Conservation (phyloP, 176 grass and related monocot species). For the Zizania latifolia region DNA sequence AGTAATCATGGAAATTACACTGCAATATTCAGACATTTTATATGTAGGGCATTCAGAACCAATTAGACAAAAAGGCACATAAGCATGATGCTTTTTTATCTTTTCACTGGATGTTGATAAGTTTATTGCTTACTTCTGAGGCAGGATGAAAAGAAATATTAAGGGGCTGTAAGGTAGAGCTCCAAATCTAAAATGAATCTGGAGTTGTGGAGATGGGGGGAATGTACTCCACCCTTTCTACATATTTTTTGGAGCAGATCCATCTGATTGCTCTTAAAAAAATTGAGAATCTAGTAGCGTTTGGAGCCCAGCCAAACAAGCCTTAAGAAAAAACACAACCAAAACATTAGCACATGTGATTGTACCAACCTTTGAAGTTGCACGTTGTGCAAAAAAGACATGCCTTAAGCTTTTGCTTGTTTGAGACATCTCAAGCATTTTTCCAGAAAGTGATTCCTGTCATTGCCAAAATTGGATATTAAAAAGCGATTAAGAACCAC, state of each 20-base stretch:
- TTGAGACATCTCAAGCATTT: constrained; percentile 50
- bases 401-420: constrained; percentile 83
- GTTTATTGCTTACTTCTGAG: neutral
- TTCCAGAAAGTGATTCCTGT: constrained; percentile 51
- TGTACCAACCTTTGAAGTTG: constrained; percentile 75
- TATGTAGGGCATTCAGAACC: neutral
- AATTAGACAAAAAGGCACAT: neutral
- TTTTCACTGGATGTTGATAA: neutral
- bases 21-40: neutral
- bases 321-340: neutral
- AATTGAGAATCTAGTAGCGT: too few species aligned
- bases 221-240: too few species aligned
- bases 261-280: too few species aligned
- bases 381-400: constrained; percentile 80
- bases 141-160: neutral
- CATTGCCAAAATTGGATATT: constrained; percentile 24
- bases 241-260: too few species aligned
- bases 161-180: too few species aligned
- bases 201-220: too few species aligned
- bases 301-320: too few species aligned
- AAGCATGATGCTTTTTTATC: neutral
- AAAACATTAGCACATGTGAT: neutral
- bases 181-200: too few species aligned
- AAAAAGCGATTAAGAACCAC: constrained; percentile 13
- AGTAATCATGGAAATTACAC: neutral